These are phyloP conservation scores for Chlorella sp. DNA, from an alignment of 139 green algal genomes.

Conservation along the genomic window DNA sequence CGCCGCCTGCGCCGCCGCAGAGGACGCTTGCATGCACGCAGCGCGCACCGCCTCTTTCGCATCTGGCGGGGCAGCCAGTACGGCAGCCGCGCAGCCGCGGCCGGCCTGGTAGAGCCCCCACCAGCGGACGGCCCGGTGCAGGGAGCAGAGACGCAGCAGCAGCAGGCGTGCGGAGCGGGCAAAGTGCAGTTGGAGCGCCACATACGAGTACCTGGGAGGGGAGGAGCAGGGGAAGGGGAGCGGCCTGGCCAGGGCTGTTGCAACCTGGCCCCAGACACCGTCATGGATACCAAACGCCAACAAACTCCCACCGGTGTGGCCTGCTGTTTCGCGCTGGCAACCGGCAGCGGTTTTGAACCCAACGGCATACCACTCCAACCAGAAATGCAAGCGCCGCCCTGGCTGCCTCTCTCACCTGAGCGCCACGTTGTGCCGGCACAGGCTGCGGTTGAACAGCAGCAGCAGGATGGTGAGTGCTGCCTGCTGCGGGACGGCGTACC, in stretches of 20 bases:
- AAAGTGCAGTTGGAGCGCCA: neutral
- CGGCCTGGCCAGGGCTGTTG: neutral
- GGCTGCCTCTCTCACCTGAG: neutral
- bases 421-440: slow-evolving; percentile 4
- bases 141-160: neutral
- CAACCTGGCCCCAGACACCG: no score
- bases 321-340: no score
- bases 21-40: neutral
- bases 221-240: neutral
- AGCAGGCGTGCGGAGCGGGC: neutral
- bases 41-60: neutral
- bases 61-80: neutral
- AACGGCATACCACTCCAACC: no score
- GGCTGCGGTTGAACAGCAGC: slow-evolving; percentile 25
- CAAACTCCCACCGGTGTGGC: no score
- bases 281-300: no score
- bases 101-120: neutral
- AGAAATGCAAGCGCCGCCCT: no score
- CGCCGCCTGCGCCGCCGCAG: neutral
- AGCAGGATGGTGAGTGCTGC: slow-evolving; percentile 4
- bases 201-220: neutral
- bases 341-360: no score
- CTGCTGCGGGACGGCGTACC: slow-evolving; percentile 6
- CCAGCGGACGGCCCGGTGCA: neutral
- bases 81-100: neutral